Percentiles rank a stretch among this genome's conserved stretches.
phyloP scores from a whole-genome alignment of 2,329 filamentous ascomycete genomes.

The Aspergillus luchuensis region DNA sequence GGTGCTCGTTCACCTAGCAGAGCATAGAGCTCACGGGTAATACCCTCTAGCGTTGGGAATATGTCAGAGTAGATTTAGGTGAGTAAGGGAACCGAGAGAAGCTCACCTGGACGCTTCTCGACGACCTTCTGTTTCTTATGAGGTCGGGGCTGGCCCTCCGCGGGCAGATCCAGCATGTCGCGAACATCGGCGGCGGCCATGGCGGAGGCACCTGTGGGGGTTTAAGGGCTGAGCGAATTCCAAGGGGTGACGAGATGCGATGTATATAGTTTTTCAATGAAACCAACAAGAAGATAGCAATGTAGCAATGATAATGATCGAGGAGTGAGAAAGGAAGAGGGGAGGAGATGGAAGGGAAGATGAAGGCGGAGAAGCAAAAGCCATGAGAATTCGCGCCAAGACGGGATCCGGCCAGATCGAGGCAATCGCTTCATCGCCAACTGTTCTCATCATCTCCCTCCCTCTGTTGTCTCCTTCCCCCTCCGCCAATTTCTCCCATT shows the following conservation, averaged over 20 bases:
- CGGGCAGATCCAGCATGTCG: conserved; percentile 81
- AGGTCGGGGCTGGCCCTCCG: conserved; percentile 60
- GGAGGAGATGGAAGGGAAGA: conserved; percentile 12
- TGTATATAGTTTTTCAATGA: not conserved
- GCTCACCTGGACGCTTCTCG: conserved; percentile 58
- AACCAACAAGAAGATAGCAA: not conserved
- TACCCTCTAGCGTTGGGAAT: conserved; percentile 43
- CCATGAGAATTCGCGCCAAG: conserved; percentile 31
- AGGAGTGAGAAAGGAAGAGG: conserved; percentile 18
- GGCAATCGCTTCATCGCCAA: conserved; percentile 12
- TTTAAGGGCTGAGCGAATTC: not conserved
- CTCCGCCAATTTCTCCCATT: not conserved
- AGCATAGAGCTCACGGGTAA: conserved; percentile 54
- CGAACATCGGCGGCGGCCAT: conserved; percentile 75
- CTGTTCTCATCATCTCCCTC: conserved; percentile 13
- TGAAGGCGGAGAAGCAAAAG: conserved; percentile 5
- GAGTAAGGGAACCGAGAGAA: too few species aligned
- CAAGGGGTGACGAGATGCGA: not conserved
- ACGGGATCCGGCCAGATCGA: conserved; percentile 29
- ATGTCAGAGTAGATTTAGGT: conserved; percentile 2
- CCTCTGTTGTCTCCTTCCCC: conserved; percentile 9
- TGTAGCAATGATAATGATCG: not conserved
- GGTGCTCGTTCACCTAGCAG: conserved; percentile 55
- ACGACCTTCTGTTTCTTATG: conserved; percentile 74
- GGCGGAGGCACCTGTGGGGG: not conserved